Evolutionary conservation across 495 filamentous ascomycete genomes (phyloP).

Genomic region (Neurospora sp.): DNA sequence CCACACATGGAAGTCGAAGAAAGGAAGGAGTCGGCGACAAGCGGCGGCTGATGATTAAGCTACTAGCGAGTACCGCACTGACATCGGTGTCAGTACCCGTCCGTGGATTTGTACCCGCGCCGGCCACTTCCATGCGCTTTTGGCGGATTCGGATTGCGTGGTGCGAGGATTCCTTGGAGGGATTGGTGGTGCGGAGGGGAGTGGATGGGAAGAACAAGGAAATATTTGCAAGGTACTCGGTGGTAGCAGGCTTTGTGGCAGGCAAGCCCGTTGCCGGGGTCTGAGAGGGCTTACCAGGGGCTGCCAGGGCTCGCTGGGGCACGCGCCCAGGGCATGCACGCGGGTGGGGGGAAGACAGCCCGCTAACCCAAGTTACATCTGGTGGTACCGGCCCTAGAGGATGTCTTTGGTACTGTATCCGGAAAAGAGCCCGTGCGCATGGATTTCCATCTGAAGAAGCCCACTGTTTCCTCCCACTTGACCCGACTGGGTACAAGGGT

Average conservation of each 20-base stretch:
- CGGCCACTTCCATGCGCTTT: neutral
- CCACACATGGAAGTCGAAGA: neutral
- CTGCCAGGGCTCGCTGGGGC: neutral
- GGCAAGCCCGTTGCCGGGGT: neutral
- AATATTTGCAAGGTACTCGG: neutral
- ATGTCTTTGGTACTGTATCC: neutral
- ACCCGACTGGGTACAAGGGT: neutral
- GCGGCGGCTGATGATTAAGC: slow-evolving; percentile 9
- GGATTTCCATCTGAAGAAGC: neutral
- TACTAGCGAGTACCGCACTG: neutral
- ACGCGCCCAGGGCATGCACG: neutral
- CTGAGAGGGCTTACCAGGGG: neutral
- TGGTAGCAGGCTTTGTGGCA: neutral
- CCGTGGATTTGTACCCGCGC: slow-evolving; percentile 4
- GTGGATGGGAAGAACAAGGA: neutral
- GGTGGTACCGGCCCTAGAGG: neutral
- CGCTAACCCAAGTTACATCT: neutral
- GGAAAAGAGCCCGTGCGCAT: neutral
- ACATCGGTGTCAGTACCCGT: slow-evolving; percentile 21
- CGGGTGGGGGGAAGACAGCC: neutral
- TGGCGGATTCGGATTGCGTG: neutral
- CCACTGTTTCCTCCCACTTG: neutral
- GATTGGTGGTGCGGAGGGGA: neutral
- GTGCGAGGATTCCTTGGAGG: neutral
- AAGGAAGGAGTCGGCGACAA: neutral